These are phyloP conservation scores for Reutealis trisperma DNA, from an alignment of 345 rosid genomes.

Conservation along the genomic window DNA sequence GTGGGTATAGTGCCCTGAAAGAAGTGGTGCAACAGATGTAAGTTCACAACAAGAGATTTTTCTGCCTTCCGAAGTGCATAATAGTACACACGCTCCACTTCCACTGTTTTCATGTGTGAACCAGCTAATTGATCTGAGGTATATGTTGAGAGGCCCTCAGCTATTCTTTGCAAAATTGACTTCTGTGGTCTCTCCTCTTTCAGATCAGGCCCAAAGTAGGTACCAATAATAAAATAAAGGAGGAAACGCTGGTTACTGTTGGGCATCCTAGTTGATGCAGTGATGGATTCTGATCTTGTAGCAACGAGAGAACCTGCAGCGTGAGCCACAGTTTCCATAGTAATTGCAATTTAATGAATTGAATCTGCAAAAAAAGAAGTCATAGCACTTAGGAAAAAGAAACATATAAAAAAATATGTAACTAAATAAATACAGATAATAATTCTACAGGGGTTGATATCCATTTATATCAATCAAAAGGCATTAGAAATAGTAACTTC, in stretches of 20 bases:
- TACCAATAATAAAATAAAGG: constrained; percentile 1
- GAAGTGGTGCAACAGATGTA: constrained; percentile 18
- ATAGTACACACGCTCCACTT: constrained; percentile 35
- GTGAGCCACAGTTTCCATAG: not conserved
- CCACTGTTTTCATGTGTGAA: constrained; percentile 35
- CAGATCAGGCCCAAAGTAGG: constrained; percentile 22
- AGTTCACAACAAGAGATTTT: constrained; percentile 25
- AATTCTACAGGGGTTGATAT: not conserved
- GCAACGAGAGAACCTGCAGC: not conserved
- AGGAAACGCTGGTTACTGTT: constrained; percentile 6
- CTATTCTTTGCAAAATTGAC: constrained; percentile 40
- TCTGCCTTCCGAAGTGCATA: constrained; percentile 40
- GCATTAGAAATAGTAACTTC: too few relatives aligned
- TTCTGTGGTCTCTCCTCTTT: constrained; percentile 16
- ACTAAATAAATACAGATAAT: not conserved
- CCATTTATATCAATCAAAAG: not conserved
- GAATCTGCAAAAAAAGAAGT: constrained; percentile 1
- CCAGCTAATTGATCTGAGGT: constrained; percentile 32
- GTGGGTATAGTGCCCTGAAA: constrained; percentile 21
- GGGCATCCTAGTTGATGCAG: not conserved
- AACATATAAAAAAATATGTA: not conserved
- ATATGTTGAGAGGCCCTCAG: constrained; percentile 22
- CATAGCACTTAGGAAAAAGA: not conserved
- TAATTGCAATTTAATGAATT: not conserved
- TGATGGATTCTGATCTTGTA: not conserved